Base-by-base conservation (phyloP, 2,329 filamentous ascomycete genomes). In the Trichoderma brevicompactum region DNA sequence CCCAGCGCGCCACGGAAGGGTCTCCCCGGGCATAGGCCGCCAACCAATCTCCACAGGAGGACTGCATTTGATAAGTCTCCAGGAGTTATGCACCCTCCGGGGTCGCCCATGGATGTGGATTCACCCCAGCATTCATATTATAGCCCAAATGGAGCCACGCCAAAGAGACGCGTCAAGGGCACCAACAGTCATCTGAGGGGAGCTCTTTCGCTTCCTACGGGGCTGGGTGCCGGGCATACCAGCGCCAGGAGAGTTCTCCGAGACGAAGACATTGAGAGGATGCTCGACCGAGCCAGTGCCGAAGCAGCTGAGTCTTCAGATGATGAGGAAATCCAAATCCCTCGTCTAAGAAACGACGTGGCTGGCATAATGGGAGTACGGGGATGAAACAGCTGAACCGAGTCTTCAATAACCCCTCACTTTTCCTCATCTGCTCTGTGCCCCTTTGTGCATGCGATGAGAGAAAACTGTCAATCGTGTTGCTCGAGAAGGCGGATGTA, bases 261-360 rank as follows among this genome's bases (percentile, higher is more conserved):
- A 2, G 84, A 86, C 43, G 83, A 84, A 48, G 85, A 87, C 44
- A 85, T 87, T 64, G 85, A 87, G 65, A 78, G 80, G 43, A 86
- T 87, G 82, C 75, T 87, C 46, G 85, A 87, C 65, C 79, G 79
- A 41, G 83, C 79, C 2, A 81, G 79, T 2, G 82, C 80, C 2
- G 81, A 81, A 28, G 78, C 75, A 38, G 77, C 77, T n/a, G 82
- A 83, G 64, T 85, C 83, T 17, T 85, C 86, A 50, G 86, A 85
- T 15, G 85, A 87, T 36, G 82, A 81, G 38, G 85, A 87, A 71
- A 87, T 87, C 64, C 75, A 81, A 58, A 75, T 86, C 7, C 83
- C 83, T 0, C 68, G 69, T 60, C 73, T 69, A 48, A 73, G 67
- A 63, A 72, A 70, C 46, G 73, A 73, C 61, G 72, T 73, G 19